Evolutionary conservation across 2,329 filamentous ascomycete genomes (phyloP).

Genomic region (Aureobasidium sp.): DNA sequence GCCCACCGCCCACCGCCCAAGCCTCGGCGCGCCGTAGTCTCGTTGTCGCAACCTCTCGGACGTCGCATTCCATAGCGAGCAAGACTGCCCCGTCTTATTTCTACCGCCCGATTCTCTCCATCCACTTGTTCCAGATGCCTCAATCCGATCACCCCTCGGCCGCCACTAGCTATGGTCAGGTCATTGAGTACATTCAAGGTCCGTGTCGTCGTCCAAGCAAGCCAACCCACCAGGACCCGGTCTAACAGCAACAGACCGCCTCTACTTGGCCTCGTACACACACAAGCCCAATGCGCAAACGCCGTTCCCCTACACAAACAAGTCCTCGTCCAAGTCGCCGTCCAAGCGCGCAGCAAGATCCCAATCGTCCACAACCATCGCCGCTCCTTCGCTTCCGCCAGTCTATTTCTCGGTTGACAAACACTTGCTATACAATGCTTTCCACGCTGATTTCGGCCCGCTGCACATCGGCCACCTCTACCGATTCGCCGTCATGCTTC

Average conservation of each 20-base stretch:
- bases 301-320: constrained; percentile 65
- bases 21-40: neutral
- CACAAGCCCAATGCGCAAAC: constrained; percentile 74
- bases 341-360: constrained; percentile 66
- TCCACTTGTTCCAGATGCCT: constrained; percentile 4
- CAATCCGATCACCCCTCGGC: constrained; percentile 25
- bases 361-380: constrained; percentile 47
- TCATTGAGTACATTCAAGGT: constrained; percentile 97
- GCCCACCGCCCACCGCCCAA: neutral
- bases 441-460: constrained; percentile 96
- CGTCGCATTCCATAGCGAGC: neutral
- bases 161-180: constrained; percentile 64
- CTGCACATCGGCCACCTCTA: constrained; percentile 96
- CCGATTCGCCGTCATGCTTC: constrained; percentile 90
- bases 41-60: neutral
- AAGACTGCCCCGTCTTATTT: neutral
- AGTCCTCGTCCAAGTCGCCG: constrained; percentile 56
- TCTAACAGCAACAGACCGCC: constrained; percentile 57
- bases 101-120: neutral
- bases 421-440: constrained; percentile 85
- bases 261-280: constrained; percentile 90
- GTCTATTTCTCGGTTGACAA: constrained; percentile 97
- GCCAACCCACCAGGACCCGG: neutral
- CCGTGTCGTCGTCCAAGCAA: constrained; percentile 31
- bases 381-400: constrained; percentile 51